Base-by-base conservation (phyloP, 2,329 filamentous ascomycete species). In the Calycina marina region DNA sequence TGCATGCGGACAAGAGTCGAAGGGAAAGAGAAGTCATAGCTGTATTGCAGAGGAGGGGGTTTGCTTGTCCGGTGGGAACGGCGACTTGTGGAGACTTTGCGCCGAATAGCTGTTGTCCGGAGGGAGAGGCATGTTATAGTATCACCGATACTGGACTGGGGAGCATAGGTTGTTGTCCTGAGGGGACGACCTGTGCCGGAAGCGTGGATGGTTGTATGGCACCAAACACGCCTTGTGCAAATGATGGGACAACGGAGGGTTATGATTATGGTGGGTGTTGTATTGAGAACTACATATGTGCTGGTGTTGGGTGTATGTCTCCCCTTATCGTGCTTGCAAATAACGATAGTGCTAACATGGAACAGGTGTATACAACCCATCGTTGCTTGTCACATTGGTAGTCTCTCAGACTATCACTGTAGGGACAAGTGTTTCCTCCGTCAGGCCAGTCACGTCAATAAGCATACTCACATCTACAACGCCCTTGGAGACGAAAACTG, bases 111-210 rank as follows among this genome's bases (percentile, higher is more conserved):
- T 90, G 82, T 59, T 90, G 82, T 52, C 59, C 64, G 14, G 60
- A 61, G n/a, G 66, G 62, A 11, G 72, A 77, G 42, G 69, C 63
- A 5, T 90, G 82, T 50, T 72, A 78, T 28, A 54, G 58, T 14
- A 71, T 84, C 4, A 52, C 63, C 18, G 70, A 80, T 51, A 67
- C 67, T 4, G 67, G 66, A 0, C 59, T 76, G 16, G 77, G 77
- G 5, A 67, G 70, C 27, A 72, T 88, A 2, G 81, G 80, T 3
- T 90, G 82, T 54, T 90, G 82, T 55, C 77, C 77, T 0, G 49
- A 60, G 20, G 79, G 78, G 3, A 57, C 61, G 26, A 65, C 53
- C 4, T 88, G 81, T 51, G 65, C 65, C 3, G 76, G 77, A 6
- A 57, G 58, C 1, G 71, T 86, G 4, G 67, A 65, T 0, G 50